Percentiles rank a stretch among this genome's conserved stretches.
Conservation (phyloP, 805 yeast genomes). For the Wickerhamomyces rabaulensis region DNA sequence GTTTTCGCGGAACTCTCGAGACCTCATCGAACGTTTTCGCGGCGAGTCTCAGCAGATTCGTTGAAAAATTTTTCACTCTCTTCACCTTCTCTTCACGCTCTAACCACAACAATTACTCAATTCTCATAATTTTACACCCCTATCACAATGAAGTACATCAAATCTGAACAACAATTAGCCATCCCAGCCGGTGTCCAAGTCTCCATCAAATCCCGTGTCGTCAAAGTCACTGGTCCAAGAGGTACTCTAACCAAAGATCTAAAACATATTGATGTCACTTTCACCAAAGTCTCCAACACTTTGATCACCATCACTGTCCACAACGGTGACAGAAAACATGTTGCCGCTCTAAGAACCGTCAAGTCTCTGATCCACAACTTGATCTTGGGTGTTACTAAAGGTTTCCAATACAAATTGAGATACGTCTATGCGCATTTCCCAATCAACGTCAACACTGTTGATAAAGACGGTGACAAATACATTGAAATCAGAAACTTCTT, state of each 20-base stretch:
- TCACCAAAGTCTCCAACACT: slow-evolving; percentile 66
- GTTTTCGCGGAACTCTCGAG: too few relatives aligned
- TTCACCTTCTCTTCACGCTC: too few relatives aligned
- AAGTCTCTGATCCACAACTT: slow-evolving; percentile 91
- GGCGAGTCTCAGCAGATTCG: too few relatives aligned
- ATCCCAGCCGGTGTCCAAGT: slow-evolving; percentile 92
- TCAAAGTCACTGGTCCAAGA: slow-evolving; percentile 96
- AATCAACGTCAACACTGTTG: slow-evolving; percentile 91
- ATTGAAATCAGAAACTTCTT: slow-evolving; percentile 99
- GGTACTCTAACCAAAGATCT: slow-evolving; percentile 88
- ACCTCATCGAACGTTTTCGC: too few relatives aligned
- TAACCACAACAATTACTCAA: neutral
- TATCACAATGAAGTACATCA: slow-evolving; percentile 68
- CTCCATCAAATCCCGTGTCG: slow-evolving; percentile 82
- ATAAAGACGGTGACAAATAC: slow-evolving; percentile 62
- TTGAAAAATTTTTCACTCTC: too few relatives aligned
- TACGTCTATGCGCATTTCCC: slow-evolving; percentile 99
- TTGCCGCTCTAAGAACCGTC: slow-evolving; percentile 98
- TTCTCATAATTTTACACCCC: neutral
- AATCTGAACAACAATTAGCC: slow-evolving; percentile 76
- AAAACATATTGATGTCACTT: slow-evolving; percentile 92
- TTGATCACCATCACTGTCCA: slow-evolving; percentile 86
- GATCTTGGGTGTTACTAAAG: slow-evolving; percentile 98
- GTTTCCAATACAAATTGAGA: slow-evolving; percentile 99
- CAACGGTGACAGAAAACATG: slow-evolving; percentile 99